Evolutionary conservation across 2,329 filamentous ascomycete genomes (phyloP), one percentile per base, ranked within the genome.

Genomic region (Colletotrichum shisoi): DNA sequence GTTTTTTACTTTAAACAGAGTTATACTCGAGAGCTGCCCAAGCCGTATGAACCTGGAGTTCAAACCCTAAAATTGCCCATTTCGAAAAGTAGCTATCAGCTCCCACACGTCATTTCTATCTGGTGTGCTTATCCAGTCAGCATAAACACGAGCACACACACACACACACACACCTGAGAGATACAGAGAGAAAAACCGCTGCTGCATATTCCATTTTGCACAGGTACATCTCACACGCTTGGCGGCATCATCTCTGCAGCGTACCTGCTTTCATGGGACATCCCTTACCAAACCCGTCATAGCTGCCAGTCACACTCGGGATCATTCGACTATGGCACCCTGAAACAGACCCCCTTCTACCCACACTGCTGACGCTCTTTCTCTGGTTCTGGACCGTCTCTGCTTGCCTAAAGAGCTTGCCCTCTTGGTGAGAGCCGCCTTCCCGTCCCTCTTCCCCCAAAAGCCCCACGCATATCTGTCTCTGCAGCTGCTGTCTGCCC

Each of bases 231-330:
- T 37, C 44, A 21, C 15, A 49, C 24, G 46, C 24, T 49, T 24
- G n/a, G 4, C 46, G 7, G 24, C 7, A 31, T 31, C 24, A 8
- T n/a, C 52, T 40, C 17, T 46, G 62, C 27, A 60, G 42, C 37
- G 46, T 57, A 37, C 52, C 39, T 67, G 31, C 7, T 57, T 58
- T 27, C 60, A 59, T 58, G 64, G 64, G 58, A 24, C 54, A 64
- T 59, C 60, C 64, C 54, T 63, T 42, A 37, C 27, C 53, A 34
- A 63, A 48, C 60, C 46, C 54, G 54, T 63, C 64, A 67, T 63
- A 64, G 60, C 64, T 67, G 42, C 54, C 54, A 34, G 31, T 34
- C 7, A 62, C 54, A 63, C 54, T 59, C 63, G 31, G 54, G 57
- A 67, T 48, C 46, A 59, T 64, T 67, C 34, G 13, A 49, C 19